A percentile compares a stretch with the other conserved stretches of the same genome.
phyloP scores from a whole-genome alignment of 2,329 filamentous ascomycete genomes.

The Xylaria digitata region DNA sequence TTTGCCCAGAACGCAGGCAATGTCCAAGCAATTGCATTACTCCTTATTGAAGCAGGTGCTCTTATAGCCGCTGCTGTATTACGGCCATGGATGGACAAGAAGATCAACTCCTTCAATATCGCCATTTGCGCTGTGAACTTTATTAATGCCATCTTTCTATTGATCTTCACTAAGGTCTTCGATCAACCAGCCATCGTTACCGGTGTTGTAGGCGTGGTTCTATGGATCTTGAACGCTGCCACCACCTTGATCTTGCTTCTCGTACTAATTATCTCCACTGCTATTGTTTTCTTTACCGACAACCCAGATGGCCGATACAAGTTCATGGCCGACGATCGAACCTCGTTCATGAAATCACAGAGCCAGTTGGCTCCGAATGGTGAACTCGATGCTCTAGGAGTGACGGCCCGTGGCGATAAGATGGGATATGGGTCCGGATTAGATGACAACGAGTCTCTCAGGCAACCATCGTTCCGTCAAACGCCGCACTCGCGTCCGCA shows the following conservation, averaged over 20 bases:
- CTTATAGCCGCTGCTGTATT: slow-evolving; percentile 83
- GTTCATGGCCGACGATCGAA: slow-evolving; percentile 94
- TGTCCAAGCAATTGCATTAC: slow-evolving; percentile 82
- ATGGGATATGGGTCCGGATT: slow-evolving; percentile 64
- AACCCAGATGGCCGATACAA: slow-evolving; percentile 96
- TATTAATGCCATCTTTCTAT: slow-evolving; percentile 86
- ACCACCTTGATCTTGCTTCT: slow-evolving; percentile 86
- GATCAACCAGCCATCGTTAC: slow-evolving; percentile 84
- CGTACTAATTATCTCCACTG: slow-evolving; percentile 81
- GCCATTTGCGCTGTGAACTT: slow-evolving; percentile 91
- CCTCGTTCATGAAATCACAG: slow-evolving; percentile 97
- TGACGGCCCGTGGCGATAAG: slow-evolving; percentile 88
- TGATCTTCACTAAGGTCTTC: slow-evolving; percentile 90
- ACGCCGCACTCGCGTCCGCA: slow-evolving; percentile 53
- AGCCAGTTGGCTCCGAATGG: slow-evolving; percentile 80
- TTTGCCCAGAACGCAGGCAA: slow-evolving; percentile 77
- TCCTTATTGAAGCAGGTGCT: slow-evolving; percentile 83
- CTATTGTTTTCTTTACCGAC: slow-evolving; percentile 83
- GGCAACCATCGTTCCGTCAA: slow-evolving; percentile 65
- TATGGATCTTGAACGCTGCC: slow-evolving; percentile 87
- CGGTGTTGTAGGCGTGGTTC: slow-evolving; percentile 87
- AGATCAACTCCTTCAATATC: slow-evolving; percentile 96
- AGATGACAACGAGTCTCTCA: slow-evolving; percentile 75
- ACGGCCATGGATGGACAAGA: slow-evolving; percentile 98
- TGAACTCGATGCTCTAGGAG: slow-evolving; percentile 89